Evolutionary conservation across 306 rosid species (phyloP), one percentile per base, ranked within the genome.

Genomic region (Vigna radiata): DNA sequence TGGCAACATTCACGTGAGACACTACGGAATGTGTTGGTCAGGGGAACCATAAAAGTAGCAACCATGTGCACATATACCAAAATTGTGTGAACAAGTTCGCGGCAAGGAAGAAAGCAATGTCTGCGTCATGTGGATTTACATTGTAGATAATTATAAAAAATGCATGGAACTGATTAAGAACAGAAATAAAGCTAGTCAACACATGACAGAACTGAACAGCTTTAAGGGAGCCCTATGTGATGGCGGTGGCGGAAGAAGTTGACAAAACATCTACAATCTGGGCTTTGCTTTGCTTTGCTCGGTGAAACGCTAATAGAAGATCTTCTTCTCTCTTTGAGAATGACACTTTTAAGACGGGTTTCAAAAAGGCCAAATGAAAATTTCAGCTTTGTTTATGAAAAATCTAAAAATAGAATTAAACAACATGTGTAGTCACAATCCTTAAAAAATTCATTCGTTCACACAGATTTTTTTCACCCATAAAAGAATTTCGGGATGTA

Each of bases 1-100:
- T n/a, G 63, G 21, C 49, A 43, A 55, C 49, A 46, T 19, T 80
- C 84, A 75, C 72, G 71, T 74, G 84, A 74, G 84, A 36, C 47
- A 72, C 61, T 72, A n/a, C 14, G 66, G 75, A 44, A 68, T 13
- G 46, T 19, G 62, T n/a, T 31, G 71, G 71, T 37, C 70, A 55
- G 77, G 66, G 66, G 70, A 80, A 65, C 71, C 19, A 48, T 21
- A 71, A 31, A 72, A 39, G 15, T 48, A 21, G 56, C 8, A 56
- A 43, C 70, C 79, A 67, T 47, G 84, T 80, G 70, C 71, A 21
- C n/a, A 17, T 41, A 19, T 39, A 56, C 58, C 19, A 64, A 59
- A 67, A 58, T 8, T 21, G 39, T 55, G 71, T 36, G 70, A 48
- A 73, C 84, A 56, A 55, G 21, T 49, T 79, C 31, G 36, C 19